Percentiles rank a stretch among this genome's conserved stretches.
Conservation (phyloP, 768 basidiomycete species). For the Phlebiopsis gigantea region DNA sequence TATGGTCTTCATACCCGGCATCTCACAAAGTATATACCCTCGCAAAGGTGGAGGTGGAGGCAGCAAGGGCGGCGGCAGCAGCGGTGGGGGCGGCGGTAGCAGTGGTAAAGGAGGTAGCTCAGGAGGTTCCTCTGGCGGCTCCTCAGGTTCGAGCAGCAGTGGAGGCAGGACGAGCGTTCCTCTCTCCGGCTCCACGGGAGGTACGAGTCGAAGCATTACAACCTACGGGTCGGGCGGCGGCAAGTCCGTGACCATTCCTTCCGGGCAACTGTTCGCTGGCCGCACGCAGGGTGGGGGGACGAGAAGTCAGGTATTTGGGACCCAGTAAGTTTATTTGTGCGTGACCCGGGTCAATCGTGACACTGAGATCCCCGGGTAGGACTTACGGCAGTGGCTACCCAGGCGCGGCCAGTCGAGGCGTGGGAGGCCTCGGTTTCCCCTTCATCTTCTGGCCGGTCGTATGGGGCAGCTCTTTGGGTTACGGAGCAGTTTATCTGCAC, state of each 20-base stretch:
- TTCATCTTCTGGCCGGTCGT: conserved; percentile 64
- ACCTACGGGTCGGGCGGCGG: conserved; percentile 27
- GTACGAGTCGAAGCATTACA: conserved; percentile 10
- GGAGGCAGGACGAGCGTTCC: conserved; percentile 13
- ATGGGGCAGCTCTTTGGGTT: conserved; percentile 34
- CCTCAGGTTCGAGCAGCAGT: conserved; percentile 7
- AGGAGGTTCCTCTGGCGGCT: conserved; percentile 5
- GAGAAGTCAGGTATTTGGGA: conserved; percentile 22
- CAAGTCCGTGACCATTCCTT: conserved; percentile 19
- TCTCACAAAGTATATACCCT: conserved; percentile 4
- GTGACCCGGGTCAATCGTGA: neutral
- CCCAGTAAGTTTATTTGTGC: neutral
- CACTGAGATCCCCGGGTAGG: conserved; percentile 25
- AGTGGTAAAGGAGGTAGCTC: neutral
- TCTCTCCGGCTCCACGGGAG: conserved; percentile 19
- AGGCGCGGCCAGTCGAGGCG: conserved; percentile 39
- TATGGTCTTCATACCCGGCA: neutral
- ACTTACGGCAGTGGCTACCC: conserved; percentile 64
- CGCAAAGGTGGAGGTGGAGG: conserved; percentile 7
- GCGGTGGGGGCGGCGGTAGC: neutral
- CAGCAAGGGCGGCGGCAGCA: conserved; percentile 1
- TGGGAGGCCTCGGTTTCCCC: conserved; percentile 48
- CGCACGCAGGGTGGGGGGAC: conserved; percentile 49
- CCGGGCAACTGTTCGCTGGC: conserved; percentile 26
- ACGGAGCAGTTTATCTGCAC: conserved; percentile 29